Evolutionary conservation across 1,139 yeast genomes (phyloP), one percentile per base, ranked within the genome.

Genomic region (Scheffersomyces stambukii): DNA sequence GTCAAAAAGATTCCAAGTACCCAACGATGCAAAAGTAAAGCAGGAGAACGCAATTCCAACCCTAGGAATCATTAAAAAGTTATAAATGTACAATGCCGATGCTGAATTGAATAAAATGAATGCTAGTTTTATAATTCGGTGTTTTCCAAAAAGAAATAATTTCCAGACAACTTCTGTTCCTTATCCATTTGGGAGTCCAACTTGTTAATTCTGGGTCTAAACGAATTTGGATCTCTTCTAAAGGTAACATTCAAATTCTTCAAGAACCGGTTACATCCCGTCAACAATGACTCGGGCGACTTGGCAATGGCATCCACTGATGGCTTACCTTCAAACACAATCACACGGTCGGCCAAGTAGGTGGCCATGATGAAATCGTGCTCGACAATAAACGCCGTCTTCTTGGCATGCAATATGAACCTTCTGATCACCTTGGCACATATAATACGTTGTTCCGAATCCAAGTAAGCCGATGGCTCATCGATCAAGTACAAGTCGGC

Each of bases 341-440:
- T 91, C 46, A 91, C 98, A 57, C 95, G 79, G 63, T 91, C 98
- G 39, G 99, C 98, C 70, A 91, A 75, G 60, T 91, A 91, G 16
- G 98, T 91, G 42, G 98, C 97, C 98, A 91, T 91, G 67, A 91
- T 91, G 75, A 91, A 91, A 78, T 91, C 99, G 80, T 91, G 99
- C 81, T 91, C 99, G 38, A 91, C 99, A 50, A 91, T 72, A 57
- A 91, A 91, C 7, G 98, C 98, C 27, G 98, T 88, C 74, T 89
- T 91, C 71, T 91, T 89, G 46, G 96, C 78, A 59, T 91, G 98
- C 57, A 91, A 70, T 52, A 93, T 85, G 56, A 86, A 91, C 63
- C 96, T 82, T 75, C 96, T 84, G 53, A 91, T 93, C 45, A 91
- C 98, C 71, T 91, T 91, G 36, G 98, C 84, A 71, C 98, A 93